Conservation (phyloP, 1,284 basidiomycete species). For the Amylostereum chailletii region DNA sequence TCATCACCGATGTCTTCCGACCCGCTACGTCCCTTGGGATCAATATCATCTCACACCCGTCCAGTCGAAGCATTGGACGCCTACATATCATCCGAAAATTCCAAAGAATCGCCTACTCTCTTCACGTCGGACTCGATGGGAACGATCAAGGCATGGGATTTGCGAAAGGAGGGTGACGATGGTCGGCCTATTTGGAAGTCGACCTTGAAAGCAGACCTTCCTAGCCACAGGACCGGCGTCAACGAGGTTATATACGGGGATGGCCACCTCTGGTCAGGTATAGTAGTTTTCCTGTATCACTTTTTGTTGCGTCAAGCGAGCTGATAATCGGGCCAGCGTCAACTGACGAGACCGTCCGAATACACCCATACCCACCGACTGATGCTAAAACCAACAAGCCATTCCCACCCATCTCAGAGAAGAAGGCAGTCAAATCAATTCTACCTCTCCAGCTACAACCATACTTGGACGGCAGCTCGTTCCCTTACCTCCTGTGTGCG, state of each 20-base stretch:
- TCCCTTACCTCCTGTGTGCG: conserved; percentile 67
- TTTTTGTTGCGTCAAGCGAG: neutral
- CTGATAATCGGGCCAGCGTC: conserved; percentile 50
- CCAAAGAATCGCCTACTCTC: conserved; percentile 28
- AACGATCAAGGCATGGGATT: conserved; percentile 66
- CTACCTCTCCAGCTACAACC: conserved; percentile 56
- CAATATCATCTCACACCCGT: conserved; percentile 65
- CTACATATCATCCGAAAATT: conserved; percentile 30
- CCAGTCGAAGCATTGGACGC: conserved; percentile 61
- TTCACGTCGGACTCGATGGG: conserved; percentile 88
- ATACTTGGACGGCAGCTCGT: conserved; percentile 31
- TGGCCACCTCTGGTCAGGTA: conserved; percentile 81
- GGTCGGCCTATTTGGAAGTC: conserved; percentile 42
- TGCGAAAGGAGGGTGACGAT: conserved; percentile 37
- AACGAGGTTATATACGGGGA: conserved; percentile 61
- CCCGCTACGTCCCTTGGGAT: conserved; percentile 46
- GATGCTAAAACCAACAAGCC: conserved; percentile 20
- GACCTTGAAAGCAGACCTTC: conserved; percentile 48
- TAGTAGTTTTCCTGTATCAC: conserved; percentile 10
- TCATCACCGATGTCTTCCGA: conserved; percentile 27
- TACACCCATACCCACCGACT: conserved; percentile 30
- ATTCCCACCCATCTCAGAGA: conserved; percentile 51
- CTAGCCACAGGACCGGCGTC: conserved; percentile 72
- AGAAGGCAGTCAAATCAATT: conserved; percentile 61
- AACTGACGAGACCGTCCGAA: conserved; percentile 74